Percentiles rank a stretch among this genome's conserved stretches.
These are phyloP conservation scores for Luvunga scandens DNA, from an alignment of 345 rosid genomes.

Conservation along the genomic window DNA sequence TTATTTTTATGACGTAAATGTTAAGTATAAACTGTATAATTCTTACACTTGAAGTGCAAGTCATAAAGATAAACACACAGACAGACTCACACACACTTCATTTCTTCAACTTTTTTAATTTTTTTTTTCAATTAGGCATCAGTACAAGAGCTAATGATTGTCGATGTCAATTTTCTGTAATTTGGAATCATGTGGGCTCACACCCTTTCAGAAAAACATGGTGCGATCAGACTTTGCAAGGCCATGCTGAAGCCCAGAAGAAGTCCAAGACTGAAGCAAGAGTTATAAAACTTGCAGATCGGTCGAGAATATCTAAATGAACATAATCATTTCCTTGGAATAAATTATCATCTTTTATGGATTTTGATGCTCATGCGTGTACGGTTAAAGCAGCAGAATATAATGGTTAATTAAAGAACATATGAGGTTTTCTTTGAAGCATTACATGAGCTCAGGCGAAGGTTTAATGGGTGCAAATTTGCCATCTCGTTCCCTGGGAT, in stretches of 20 bases:
- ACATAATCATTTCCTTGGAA: not conserved
- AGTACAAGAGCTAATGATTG: not conserved
- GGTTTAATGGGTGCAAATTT: conserved; percentile 5
- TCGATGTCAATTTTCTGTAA: not conserved
- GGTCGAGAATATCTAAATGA: not conserved
- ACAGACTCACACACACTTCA: too few species aligned
- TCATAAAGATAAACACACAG: not conserved
- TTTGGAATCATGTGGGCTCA: not conserved
- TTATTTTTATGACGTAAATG: not conserved
- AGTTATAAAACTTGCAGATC: not conserved
- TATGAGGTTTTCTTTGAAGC: not conserved
- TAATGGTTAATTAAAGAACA: not conserved
- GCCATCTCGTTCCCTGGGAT: not conserved
- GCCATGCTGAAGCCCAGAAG: not conserved
- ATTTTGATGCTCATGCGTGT: not conserved
- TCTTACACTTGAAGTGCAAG: not conserved
- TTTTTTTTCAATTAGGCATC: not conserved
- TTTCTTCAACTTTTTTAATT: not conserved
- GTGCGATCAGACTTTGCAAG: not conserved
- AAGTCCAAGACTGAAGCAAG: not conserved
- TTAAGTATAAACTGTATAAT: not conserved
- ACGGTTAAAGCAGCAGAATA: not conserved
- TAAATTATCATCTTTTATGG: too few species aligned
- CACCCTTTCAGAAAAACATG: not conserved
- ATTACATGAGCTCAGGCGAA: not conserved